Conservation (phyloP, 345 rosid species). For the Odontarrhena argentea region DNA sequence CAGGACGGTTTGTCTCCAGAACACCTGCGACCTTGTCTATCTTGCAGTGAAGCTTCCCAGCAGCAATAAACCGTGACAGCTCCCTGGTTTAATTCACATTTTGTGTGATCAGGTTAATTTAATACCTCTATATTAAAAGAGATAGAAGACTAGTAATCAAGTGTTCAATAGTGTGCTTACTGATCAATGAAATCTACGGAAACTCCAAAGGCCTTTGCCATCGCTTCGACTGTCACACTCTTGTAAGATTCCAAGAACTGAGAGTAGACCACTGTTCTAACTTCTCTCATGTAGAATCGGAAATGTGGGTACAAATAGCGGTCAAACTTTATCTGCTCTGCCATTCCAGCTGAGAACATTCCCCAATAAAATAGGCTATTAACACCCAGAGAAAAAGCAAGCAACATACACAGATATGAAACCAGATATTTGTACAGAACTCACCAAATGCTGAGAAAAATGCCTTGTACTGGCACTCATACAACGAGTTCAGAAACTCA, state of each 20-base stretch:
- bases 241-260: slow-evolving; percentile 96
- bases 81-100: slow-evolving; percentile 56
- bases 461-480: slow-evolving; percentile 89
- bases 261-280: slow-evolving; percentile 88
- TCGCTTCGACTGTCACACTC: slow-evolving; percentile 95
- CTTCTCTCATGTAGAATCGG: slow-evolving; percentile 98
- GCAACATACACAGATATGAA: not conserved
- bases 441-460: slow-evolving; percentile 94
- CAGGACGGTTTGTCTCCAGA: slow-evolving; percentile 95
- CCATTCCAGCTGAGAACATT: slow-evolving; percentile 67
- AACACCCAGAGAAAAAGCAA: slow-evolving; percentile 7
- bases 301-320: slow-evolving; percentile 90
- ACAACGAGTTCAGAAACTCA: slow-evolving; percentile 89
- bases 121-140: not conserved
- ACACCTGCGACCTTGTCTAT: slow-evolving; percentile 99
- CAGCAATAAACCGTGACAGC: slow-evolving; percentile 92
- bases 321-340: slow-evolving; percentile 86
- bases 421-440: slow-evolving; percentile 34
- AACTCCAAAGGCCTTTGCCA: slow-evolving; percentile 98
- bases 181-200: slow-evolving; percentile 86
- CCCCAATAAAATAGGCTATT: slow-evolving; percentile 15
- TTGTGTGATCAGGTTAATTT: not conserved
- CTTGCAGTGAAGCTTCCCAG: slow-evolving; percentile 99
- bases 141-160: slow-evolving; percentile 2
- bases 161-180: slow-evolving; percentile 52